Evolutionary conservation across 2,329 filamentous ascomycete species (phyloP).

Genomic region (Trichoderma atroviride): DNA sequence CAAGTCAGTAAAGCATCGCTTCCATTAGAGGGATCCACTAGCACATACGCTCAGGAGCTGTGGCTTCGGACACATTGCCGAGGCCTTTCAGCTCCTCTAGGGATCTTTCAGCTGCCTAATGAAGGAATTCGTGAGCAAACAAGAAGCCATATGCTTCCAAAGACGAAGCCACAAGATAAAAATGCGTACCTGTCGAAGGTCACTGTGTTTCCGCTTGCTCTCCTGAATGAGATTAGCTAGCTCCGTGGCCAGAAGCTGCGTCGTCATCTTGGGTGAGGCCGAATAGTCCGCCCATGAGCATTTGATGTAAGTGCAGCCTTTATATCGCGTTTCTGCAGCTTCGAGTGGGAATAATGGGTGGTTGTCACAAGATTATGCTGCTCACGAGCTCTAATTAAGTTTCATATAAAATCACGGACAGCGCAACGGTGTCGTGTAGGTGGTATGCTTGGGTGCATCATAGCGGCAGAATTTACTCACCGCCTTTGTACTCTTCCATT

Average conservation of each 20-base stretch:
- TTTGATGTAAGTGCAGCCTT: slow-evolving; percentile 29
- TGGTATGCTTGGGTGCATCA: slow-evolving; percentile 12
- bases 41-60: slow-evolving; percentile 43
- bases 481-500: neutral
- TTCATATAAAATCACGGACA: slow-evolving; percentile 8
- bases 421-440: slow-evolving; percentile 2
- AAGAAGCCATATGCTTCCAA: neutral
- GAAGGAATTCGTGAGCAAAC: neutral
- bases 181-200: slow-evolving; percentile 73
- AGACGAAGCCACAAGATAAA: neutral
- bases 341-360: neutral
- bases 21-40: slow-evolving; percentile 23
- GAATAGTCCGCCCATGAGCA: slow-evolving; percentile 33
- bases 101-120: slow-evolving; percentile 87
- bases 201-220: slow-evolving; percentile 91
- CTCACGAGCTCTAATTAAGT: neutral
- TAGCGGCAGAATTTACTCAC: slow-evolving; percentile 20
- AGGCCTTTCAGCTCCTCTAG: slow-evolving; percentile 77
- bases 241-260: slow-evolving; percentile 85
- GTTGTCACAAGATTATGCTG: neutral
- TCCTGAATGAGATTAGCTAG: slow-evolving; percentile 90
- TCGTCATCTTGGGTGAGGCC: slow-evolving; percentile 69
- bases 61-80: slow-evolving; percentile 41
- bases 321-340: slow-evolving; percentile 36
- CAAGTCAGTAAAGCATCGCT: slow-evolving; percentile 28